Evolutionary conservation across 495 filamentous ascomycete species (phyloP), one percentile per base, ranked within the genome.

Genomic region (Penicillium desertorum): DNA sequence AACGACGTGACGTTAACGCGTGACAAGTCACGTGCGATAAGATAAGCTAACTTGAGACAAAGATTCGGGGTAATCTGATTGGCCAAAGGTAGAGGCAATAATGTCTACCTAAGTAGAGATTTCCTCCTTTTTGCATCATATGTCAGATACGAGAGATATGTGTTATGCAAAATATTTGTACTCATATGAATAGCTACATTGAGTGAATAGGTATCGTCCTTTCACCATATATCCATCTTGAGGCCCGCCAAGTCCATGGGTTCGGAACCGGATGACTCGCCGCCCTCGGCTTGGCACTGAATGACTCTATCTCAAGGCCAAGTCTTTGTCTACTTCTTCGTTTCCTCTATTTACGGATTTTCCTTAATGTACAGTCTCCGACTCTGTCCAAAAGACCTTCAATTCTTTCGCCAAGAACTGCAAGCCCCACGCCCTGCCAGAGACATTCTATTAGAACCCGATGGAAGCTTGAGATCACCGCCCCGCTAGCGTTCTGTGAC

Each of bases 1-100:
- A 30, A 58, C 4, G 57, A 63, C 65, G 65, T 66, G 65, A 63
- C 63, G 57, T 63, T 66, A 52, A 68, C 65, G 66, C 66, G 66
- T 68, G 63, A 37, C 1, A 29, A 41, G 59, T 68, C 66, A 68
- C 64, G 47, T 64, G 64, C 1, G 63, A 66, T 66, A 62, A 59
- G 57, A 62, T 62, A 62, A 55, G 51, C 46, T 55, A 55, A 46
- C 46, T 55, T 45, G 52, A 17, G 32, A 37, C 12, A 20, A 23
- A 36, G 32, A 36, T 14, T 46, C 22, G 42, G 50, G 1, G 16
- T 20, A n/a, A 30, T 30, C 14, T 55, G 53, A 55, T 47, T 55
- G 42, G 53, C 19, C 23, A 5, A 29, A 34, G 0, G 10, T 4
- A 4, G 7, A 39, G 36, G 36, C 6, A 6, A 34, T 14, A 12